Evolutionary conservation across 208 protist genomes (phyloP), one percentile per base, ranked within the genome.

Genomic region (Strigomonas culicis): DNA sequence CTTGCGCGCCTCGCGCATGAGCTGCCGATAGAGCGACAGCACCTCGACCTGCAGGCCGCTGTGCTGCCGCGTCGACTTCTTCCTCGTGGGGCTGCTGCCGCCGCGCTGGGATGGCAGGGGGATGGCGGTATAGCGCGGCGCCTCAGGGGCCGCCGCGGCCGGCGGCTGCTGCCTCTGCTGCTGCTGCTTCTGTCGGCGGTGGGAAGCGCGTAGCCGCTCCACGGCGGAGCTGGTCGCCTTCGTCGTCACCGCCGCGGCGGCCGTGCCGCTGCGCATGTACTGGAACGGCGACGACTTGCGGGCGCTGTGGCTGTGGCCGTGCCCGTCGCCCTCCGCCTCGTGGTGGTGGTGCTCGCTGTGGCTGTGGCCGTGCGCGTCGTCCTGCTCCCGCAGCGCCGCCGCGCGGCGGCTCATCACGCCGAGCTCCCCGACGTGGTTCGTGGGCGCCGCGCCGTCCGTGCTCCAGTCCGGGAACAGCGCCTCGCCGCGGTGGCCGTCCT

Each of bases 11-110:
- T 88, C 86, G 17, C 64, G 75, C 47, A 95, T 55, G 65, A 93
- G 68, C 31, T 83, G 74, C 13, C 84, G 79, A 57, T 92, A 95
- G 31, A 90, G 63, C 11, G 32, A 25, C 13, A 95, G 69, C 24
- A 95, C 80, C 55, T 95, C 84, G 22, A 73, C 4, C 67, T 95
- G 90, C 36, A 95, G 76, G 0, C 90, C 90, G 68, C 90, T 95
- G 75, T 85, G 72, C 43, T 82, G 70, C 17, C 46, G 65, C 6
- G 43, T 30, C 63, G 22, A 17, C 60, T 63, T 53, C 10, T 4
- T 13, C 21, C 13, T 34, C n/a, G 47, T 28, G 34, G 49, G 24
- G 47, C 28, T 8, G 41, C 13, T 34, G 43, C 22, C 1, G 32
- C 21, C 10, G 50, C 43, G 43, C 8, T 49, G 10, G 43, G 17